These are phyloP conservation scores for Mitosporidium daphniae DNA, from an alignment of 371 early-diverging fungal species.

Conservation along the genomic window DNA sequence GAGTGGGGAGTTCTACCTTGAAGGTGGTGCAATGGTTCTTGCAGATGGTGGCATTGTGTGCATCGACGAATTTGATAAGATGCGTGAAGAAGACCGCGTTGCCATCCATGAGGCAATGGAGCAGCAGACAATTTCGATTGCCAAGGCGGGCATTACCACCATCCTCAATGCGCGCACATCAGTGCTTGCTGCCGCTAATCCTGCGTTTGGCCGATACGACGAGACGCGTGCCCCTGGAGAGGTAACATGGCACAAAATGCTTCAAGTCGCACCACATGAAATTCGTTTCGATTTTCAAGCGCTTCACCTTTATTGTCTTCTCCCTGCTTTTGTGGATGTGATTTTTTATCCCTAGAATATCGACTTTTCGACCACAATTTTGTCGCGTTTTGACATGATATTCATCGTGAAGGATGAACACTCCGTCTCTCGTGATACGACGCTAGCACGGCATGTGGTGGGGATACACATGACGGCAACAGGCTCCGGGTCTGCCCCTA, in stretches of 20 bases:
- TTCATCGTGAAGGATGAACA: conserved; percentile 74
- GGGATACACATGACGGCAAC: no score
- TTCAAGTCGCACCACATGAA: neutral
- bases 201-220: conserved; percentile 97
- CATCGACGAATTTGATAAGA: conserved; percentile 99
- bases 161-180: conserved; percentile 87
- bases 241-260: conserved; percentile 6
- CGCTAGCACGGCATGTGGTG: no score
- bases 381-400: conserved; percentile 83
- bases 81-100: conserved; percentile 94
- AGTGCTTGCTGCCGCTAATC: conserved; percentile 99
- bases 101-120: conserved; percentile 99
- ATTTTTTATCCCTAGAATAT: conserved; percentile 28
- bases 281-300: neutral
- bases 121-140: conserved; percentile 98
- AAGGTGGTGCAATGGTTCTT: conserved; percentile 98
- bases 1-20: conserved; percentile 74
- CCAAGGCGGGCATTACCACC: conserved; percentile 99
- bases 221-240: conserved; percentile 82
- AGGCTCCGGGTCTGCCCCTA: no score
- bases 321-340: neutral
- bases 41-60: conserved; percentile 97
- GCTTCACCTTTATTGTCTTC: neutral
- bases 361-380: conserved; percentile 93
- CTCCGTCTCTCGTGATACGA: no score